Evolutionary conservation across 2,329 filamentous ascomycete genomes (phyloP).

Genomic region (Exophiala sideris): DNA sequence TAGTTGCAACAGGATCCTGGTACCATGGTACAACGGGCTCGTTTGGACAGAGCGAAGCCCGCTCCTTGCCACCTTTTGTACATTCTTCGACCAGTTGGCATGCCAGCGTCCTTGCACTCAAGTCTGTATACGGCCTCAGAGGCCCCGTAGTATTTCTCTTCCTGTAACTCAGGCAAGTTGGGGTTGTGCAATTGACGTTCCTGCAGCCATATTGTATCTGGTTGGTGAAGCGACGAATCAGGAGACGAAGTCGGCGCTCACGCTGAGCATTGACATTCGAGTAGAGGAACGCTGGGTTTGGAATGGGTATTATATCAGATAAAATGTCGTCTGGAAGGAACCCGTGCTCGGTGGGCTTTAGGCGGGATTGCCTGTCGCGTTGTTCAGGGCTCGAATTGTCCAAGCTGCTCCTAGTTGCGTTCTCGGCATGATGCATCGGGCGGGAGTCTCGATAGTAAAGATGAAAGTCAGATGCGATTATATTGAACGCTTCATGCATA

Average conservation of each 20-base stretch:
- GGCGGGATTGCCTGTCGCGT: slow-evolving; percentile 11
- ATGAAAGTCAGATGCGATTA: not conserved
- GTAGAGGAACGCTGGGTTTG: slow-evolving; percentile 18
- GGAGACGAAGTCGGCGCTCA: slow-evolving; percentile 27
- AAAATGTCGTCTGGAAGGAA: slow-evolving; percentile 19
- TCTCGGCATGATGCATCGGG: slow-evolving; percentile 24
- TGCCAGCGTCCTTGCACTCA: slow-evolving; percentile 77
- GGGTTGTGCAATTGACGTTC: slow-evolving; percentile 63
- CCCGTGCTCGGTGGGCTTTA: slow-evolving; percentile 15
- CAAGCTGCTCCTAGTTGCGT: slow-evolving; percentile 5
- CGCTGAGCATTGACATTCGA: slow-evolving; percentile 18
- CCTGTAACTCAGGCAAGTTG: slow-evolving; percentile 78
- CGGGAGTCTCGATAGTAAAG: not conserved
- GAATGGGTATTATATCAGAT: slow-evolving; percentile 19
- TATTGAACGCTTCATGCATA: not conserved
- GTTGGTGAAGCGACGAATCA: slow-evolving; percentile 56
- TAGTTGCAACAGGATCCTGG: slow-evolving; percentile 17
- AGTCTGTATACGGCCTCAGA: slow-evolving; percentile 72
- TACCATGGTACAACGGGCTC: slow-evolving; percentile 28
- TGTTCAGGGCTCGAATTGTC: slow-evolving; percentile 16
- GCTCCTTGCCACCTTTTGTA: slow-evolving; percentile 53
- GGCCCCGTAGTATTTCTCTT: slow-evolving; percentile 66
- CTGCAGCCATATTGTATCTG: slow-evolving; percentile 82
- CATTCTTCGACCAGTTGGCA: slow-evolving; percentile 71
- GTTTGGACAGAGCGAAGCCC: slow-evolving; percentile 24